Conservation (phyloP, 805 yeast genomes). For the Starmerella lactis-condensi region DNA sequence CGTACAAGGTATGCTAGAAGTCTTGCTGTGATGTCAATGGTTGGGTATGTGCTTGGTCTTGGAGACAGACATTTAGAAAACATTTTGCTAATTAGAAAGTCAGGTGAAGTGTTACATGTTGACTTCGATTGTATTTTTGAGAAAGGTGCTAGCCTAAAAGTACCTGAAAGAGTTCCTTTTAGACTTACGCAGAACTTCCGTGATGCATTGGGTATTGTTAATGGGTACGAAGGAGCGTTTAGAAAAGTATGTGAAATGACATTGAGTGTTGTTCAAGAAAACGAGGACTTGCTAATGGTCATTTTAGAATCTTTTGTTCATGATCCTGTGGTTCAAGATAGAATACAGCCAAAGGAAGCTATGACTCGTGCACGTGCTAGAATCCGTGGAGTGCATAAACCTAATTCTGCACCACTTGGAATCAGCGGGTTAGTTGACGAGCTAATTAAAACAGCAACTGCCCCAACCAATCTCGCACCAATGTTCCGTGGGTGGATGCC, state of each 20-base stretch:
- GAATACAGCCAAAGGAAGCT: slow-evolving; percentile 29
- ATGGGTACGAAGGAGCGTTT: slow-evolving; percentile 79
- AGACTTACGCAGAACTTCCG: slow-evolving; percentile 72
- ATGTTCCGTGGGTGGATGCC: slow-evolving; percentile 96
- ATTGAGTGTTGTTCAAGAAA: slow-evolving; percentile 45
- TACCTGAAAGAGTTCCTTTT: slow-evolving; percentile 91
- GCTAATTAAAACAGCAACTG: slow-evolving; percentile 63
- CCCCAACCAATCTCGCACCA: slow-evolving; percentile 47
- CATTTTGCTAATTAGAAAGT: slow-evolving; percentile 47
- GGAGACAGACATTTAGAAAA: slow-evolving; percentile 97
- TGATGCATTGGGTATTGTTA: slow-evolving; percentile 65
- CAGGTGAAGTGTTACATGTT: slow-evolving; percentile 75
- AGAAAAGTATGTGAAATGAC: slow-evolving; percentile 76
- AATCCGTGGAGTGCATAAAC: slow-evolving; percentile 62
- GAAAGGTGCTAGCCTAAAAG: slow-evolving; percentile 40
- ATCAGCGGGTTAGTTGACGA: slow-evolving; percentile 86
- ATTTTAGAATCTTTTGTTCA: slow-evolving; percentile 80
- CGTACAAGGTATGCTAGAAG: slow-evolving; percentile 59
- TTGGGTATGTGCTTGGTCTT: slow-evolving; percentile 79
- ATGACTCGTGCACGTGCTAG: slow-evolving; percentile 56
- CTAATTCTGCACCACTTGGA: slow-evolving; percentile 72
- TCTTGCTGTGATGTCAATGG: slow-evolving; percentile 91
- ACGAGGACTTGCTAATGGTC: slow-evolving; percentile 74
- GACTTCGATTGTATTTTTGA: slow-evolving; percentile 95
- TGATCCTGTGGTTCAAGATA: slow-evolving; percentile 60